Percentiles rank a stretch among this genome's conserved stretches.
phyloP scores from a whole-genome alignment of 192 early-diverging fungal genomes.

The Ambispora gerdemannii region DNA sequence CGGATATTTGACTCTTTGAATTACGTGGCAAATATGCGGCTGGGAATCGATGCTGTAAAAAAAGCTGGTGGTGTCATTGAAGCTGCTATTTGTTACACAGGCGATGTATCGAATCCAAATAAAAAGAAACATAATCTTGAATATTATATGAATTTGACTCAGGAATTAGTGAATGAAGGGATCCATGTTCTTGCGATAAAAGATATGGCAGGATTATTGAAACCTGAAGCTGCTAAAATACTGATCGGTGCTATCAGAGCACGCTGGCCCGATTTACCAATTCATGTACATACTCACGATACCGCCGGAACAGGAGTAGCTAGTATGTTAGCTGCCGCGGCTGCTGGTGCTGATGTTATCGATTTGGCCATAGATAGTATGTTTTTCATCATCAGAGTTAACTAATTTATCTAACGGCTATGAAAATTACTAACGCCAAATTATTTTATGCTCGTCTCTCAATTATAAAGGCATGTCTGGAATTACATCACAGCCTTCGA shows the following conservation, averaged over 20 bases:
- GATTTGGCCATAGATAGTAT: constrained; percentile 85
- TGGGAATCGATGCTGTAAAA: constrained; percentile 91
- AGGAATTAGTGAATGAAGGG: constrained; percentile 82
- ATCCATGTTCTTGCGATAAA: constrained; percentile 92
- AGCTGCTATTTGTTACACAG: constrained; percentile 88
- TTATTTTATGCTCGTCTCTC: background rate
- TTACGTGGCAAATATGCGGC: constrained; percentile 92
- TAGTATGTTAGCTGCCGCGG: constrained; percentile 86
- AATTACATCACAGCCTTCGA: constrained; percentile 92
- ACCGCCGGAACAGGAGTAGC: constrained; percentile 97
- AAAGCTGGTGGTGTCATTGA: constrained; percentile 93
- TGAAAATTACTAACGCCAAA: background rate
- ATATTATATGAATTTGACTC: constrained; percentile 90
- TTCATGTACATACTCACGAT: constrained; percentile 97
- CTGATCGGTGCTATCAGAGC: constrained; percentile 85
- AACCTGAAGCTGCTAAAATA: constrained; percentile 84
- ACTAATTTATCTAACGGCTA: background rate
- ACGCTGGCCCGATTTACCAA: constrained; percentile 84
- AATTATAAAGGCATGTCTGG: constrained; percentile 72
- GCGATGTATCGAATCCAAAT: constrained; percentile 85
- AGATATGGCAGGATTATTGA: constrained; percentile 97
- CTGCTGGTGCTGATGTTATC: constrained; percentile 90
- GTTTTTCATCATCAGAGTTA: constrained; percentile 2
- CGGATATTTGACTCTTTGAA: constrained; percentile 98
- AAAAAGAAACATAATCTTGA: constrained; percentile 82